A percentile compares a stretch with the other conserved stretches of the same genome.
These are phyloP conservation scores for Capsicum rhomboideum DNA, from an alignment of 257 asterid genomes.

Conservation along the genomic window DNA sequence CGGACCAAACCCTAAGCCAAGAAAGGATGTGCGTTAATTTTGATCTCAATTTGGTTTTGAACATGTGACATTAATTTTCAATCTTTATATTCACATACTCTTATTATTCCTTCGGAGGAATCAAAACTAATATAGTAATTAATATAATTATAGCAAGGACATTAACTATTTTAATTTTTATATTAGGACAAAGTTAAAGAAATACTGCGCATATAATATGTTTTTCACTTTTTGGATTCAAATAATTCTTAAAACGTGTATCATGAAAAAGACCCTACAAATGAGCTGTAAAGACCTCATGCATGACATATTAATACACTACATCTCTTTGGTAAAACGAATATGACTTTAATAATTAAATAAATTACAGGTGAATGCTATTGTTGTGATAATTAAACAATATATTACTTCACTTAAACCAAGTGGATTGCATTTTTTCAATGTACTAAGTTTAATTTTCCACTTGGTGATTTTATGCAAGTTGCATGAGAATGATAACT, in stretches of 20 bases:
- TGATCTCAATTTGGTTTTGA: too few species aligned
- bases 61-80: too few species aligned
- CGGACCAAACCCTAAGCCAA: too few species aligned
- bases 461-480: background rate
- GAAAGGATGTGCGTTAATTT: too few species aligned
- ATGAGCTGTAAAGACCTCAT: background rate
- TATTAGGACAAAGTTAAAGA: background rate
- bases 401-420: background rate
- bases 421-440: background rate
- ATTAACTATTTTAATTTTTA: background rate
- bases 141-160: background rate
- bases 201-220: background rate
- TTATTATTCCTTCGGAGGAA: too few species aligned
- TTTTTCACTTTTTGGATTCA: background rate
- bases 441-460: background rate
- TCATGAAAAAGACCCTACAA: background rate
- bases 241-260: background rate
- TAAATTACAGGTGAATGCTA: background rate
- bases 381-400: background rate
- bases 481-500: background rate
- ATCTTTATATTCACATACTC: too few species aligned
- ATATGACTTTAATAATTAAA: background rate
- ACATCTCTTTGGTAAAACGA: background rate
- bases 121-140: too few species aligned
- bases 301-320: background rate